Percentiles rank a stretch among this genome's conserved stretches.
Evolutionary conservation across 2,329 filamentous ascomycete species (phyloP).

Genomic region (Ophiostoma triangulosporum): DNA sequence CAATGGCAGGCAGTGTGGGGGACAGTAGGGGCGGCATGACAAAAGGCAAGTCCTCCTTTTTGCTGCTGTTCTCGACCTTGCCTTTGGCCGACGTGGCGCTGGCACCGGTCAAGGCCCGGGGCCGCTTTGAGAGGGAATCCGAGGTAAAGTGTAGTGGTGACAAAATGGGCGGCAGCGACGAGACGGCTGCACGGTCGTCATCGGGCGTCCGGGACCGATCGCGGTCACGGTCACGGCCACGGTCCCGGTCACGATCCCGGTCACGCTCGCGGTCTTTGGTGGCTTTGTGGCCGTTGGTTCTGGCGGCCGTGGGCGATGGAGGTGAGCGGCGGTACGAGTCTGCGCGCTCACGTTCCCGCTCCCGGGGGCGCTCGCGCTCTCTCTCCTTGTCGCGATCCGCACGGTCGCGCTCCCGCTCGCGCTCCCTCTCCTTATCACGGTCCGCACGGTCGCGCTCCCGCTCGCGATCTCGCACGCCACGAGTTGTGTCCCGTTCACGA

Average conservation of each 20-base stretch:
- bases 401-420: background rate
- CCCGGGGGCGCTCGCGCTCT: background rate
- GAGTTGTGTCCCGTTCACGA: conserved; percentile 1
- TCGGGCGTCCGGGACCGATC: conserved; percentile 21
- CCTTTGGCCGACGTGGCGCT: conserved; percentile 16
- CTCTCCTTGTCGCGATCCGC: background rate
- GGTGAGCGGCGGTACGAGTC: conserved; percentile 3
- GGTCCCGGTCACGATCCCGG: background rate
- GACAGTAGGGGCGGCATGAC: conserved; percentile 39
- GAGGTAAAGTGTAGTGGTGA: conserved; percentile 34
- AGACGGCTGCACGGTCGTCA: conserved; percentile 24
- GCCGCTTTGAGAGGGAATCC: conserved; percentile 16
- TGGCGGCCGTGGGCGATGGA: background rate
- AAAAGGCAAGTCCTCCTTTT: conserved; percentile 25
- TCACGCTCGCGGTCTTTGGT: conserved; percentile 4
- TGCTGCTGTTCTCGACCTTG: conserved; percentile 16
- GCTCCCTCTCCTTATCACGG: background rate
- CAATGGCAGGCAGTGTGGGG: conserved; percentile 38
- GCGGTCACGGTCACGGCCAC: conserved; percentile 1
- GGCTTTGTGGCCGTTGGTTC: conserved; percentile 4
- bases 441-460: background rate
- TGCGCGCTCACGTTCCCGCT: background rate
- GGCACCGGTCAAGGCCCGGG: conserved; percentile 11
- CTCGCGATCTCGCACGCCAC: background rate
- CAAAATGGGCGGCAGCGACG: conserved; percentile 35